Conservation (phyloP, 768 basidiomycete genomes). For the Suillus variegatus region DNA sequence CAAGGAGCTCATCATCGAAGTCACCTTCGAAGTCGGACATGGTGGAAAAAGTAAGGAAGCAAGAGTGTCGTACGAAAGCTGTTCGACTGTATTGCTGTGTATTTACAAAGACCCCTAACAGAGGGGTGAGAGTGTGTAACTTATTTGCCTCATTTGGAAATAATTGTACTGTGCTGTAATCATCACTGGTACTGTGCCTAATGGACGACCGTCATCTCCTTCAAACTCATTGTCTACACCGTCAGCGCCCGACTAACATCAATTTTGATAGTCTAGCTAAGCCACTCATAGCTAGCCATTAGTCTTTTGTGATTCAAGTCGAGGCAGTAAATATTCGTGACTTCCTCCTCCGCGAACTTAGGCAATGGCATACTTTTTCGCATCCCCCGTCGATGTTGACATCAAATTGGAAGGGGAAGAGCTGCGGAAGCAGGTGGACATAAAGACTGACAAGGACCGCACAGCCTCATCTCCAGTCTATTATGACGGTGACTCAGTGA, state of each 20-base stretch:
- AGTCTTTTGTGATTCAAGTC: not conserved
- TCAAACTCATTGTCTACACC: not conserved
- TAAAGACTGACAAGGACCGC: slow-evolving; percentile 89
- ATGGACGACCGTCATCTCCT: not conserved
- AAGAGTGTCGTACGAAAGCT: not conserved
- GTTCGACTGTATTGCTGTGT: slow-evolving; percentile 3
- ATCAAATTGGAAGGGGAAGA: slow-evolving; percentile 88
- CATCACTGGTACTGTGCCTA: not conserved
- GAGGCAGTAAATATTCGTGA: not conserved
- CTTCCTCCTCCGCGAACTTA: not conserved
- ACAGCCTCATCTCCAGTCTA: slow-evolving; percentile 86
- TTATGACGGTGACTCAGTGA: slow-evolving; percentile 92
- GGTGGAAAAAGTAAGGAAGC: slow-evolving; percentile 9
- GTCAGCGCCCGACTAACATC: not conserved
- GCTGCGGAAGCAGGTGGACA: slow-evolving; percentile 82
- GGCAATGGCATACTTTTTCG: slow-evolving; percentile 84
- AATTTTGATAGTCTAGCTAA: not conserved
- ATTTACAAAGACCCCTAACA: not conserved
- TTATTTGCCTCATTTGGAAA: not conserved
- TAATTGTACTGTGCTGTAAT: not conserved
- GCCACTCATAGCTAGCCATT: not conserved
- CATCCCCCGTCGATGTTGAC: slow-evolving; percentile 88
- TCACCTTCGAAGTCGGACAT: slow-evolving; percentile 57
- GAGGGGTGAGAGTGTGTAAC: not conserved
- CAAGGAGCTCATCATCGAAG: slow-evolving; percentile 74